A percentile compares a stretch with the other conserved stretches of the same genome.
phyloP scores from a whole-genome alignment of 345 rosid species.

The Camelina neglecta region DNA sequence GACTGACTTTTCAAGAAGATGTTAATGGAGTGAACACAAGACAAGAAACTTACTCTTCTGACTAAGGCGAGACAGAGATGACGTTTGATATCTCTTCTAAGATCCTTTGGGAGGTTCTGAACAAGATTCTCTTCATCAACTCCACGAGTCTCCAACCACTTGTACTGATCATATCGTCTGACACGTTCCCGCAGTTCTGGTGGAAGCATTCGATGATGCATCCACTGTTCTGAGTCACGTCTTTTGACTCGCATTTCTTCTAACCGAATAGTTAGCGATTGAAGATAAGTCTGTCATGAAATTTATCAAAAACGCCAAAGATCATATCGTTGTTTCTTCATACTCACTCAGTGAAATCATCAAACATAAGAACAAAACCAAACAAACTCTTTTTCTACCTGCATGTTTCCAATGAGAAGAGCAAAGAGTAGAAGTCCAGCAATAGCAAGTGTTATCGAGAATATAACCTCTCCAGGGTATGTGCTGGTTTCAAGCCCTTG shows the following conservation, averaged over 20 bases:
- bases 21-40: background rate
- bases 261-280: slow-evolving; percentile 90
- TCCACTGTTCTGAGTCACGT: slow-evolving; percentile 99
- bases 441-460: slow-evolving; percentile 84
- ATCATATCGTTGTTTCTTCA: slow-evolving; percentile 18
- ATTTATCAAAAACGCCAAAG: background rate
- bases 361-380: background rate
- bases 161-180: slow-evolving; percentile 93
- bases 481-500: slow-evolving; percentile 97
- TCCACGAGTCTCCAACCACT: slow-evolving; percentile 97
- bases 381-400: slow-evolving; percentile 55
- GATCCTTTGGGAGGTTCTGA: slow-evolving; percentile 91
- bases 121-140: slow-evolving; percentile 92
- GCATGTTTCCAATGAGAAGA: slow-evolving; percentile 98
- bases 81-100: slow-evolving; percentile 93
- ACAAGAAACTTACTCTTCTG: slow-evolving; percentile 68
- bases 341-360: background rate
- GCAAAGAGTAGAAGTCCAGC: slow-evolving; percentile 95
- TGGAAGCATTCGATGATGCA: slow-evolving; percentile 99
- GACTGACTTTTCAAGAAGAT: background rate
- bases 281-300: slow-evolving; percentile 86
- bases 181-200: slow-evolving; percentile 86
- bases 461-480: slow-evolving; percentile 83
- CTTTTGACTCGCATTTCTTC: slow-evolving; percentile 99
- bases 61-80: slow-evolving; percentile 95